Conservation (phyloP, 352 stramenopile genomes). For the Pythium periplocum region DNA sequence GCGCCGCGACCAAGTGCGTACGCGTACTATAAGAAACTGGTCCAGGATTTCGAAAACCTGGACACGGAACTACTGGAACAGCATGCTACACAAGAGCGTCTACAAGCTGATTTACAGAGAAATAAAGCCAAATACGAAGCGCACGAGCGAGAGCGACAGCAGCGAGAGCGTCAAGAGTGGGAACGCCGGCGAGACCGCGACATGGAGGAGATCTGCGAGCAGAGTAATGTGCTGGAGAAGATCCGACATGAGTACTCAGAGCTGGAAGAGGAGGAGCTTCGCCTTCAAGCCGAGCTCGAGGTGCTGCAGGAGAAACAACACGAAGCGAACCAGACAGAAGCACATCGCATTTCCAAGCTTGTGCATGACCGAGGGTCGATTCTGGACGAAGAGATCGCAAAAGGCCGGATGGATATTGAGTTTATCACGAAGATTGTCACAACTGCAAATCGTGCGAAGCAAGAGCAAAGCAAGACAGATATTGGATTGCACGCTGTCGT, state of each 20-base stretch:
- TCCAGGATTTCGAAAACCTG: constrained; percentile 36
- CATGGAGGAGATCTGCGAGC: constrained; percentile 29
- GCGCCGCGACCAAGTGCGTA: constrained; percentile 25
- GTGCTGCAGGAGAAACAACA: constrained; percentile 40
- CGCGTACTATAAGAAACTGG: constrained; percentile 48
- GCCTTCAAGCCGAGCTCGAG: constrained; percentile 39
- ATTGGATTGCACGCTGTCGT: constrained; percentile 21
- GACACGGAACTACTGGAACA: constrained; percentile 37
- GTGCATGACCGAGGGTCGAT: constrained; percentile 38
- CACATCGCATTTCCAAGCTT: constrained; percentile 29
- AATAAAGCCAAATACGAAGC: constrained; percentile 6
- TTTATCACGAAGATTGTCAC: constrained; percentile 39
- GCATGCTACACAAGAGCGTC: constrained; percentile 17
- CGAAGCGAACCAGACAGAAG: constrained; percentile 29
- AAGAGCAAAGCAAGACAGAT: neutral
- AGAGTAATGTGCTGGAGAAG: constrained; percentile 13
- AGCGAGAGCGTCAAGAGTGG: constrained; percentile 28
- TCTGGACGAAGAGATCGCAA: constrained; percentile 40
- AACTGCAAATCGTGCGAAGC: constrained; percentile 1
- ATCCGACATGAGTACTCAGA: constrained; percentile 23
- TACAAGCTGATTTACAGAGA: constrained; percentile 18
- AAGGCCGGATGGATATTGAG: constrained; percentile 38
- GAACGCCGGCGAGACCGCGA: constrained; percentile 29
- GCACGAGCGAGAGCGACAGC: constrained; percentile 12
- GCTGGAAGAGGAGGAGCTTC: constrained; percentile 33